phyloP scores from a whole-genome alignment of 2,329 filamentous ascomycete genomes.

The Scolecobasidium constrictum region DNA sequence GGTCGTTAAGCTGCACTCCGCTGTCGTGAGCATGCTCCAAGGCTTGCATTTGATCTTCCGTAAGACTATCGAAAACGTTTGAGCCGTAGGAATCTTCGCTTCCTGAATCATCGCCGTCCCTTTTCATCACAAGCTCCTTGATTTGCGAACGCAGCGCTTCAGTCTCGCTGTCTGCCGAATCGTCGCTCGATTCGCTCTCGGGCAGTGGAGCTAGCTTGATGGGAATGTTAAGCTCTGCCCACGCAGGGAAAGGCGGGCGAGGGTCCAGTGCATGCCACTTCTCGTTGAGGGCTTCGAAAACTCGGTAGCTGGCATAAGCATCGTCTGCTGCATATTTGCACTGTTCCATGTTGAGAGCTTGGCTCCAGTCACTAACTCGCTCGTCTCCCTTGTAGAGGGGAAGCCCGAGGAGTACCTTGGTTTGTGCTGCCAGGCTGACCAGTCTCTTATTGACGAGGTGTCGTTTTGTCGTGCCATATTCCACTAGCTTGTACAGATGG shows the following conservation, averaged over 20 bases:
- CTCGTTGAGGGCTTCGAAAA: conserved; percentile 62
- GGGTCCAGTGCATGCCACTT: conserved; percentile 57
- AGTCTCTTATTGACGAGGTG: conserved; percentile 53
- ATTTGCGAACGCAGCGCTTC: not conserved
- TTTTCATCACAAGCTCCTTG: not conserved
- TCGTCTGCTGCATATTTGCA: conserved; percentile 52
- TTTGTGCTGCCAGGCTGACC: conserved; percentile 58
- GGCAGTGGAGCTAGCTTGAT: conserved; percentile 40
- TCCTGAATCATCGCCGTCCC: not conserved
- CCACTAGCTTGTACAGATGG: conserved; percentile 70
- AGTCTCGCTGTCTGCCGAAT: not conserved
- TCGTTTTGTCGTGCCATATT: conserved; percentile 45
- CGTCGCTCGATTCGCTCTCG: conserved; percentile 13
- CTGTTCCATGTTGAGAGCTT: conserved; percentile 50
- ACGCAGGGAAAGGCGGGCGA: conserved; percentile 57
- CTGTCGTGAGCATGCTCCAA: too few species aligned
- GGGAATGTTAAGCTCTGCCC: conserved; percentile 55
- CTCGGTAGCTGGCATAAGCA: conserved; percentile 65
- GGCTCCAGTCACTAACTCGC: conserved; percentile 65
- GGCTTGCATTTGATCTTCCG: not conserved
- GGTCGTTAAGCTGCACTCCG: too few species aligned
- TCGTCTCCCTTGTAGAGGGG: conserved; percentile 70
- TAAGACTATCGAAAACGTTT: not conserved
- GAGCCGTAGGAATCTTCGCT: not conserved
- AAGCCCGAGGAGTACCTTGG: conserved; percentile 58